phyloP scores from a whole-genome alignment of 129 eudicot genomes.

The Lactuca saligna region DNA sequence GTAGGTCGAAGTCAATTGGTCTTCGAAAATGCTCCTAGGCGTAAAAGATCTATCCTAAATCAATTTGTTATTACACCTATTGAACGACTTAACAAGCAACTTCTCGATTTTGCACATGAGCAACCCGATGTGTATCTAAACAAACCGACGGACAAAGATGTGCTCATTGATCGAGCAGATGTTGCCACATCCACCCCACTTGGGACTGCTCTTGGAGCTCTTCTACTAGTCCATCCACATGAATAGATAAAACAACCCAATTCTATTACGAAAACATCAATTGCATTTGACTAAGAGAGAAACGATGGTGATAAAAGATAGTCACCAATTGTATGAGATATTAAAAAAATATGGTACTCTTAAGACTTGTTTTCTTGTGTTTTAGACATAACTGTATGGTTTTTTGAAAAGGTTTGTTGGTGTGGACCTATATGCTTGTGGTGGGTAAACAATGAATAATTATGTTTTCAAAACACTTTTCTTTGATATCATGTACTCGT shows the following conservation, averaged over 20 bases:
- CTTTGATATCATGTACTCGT: too few relatives aligned
- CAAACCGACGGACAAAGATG: not conserved
- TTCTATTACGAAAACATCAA: not conserved
- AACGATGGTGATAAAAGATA: not conserved
- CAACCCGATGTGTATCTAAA: not conserved
- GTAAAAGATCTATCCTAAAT: constrained; percentile 27
- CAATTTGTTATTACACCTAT: constrained; percentile 18
- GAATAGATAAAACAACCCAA: not conserved
- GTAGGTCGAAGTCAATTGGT: not conserved
- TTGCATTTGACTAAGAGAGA: not conserved
- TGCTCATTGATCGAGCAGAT: constrained; percentile 5
- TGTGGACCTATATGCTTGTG: too few relatives aligned
- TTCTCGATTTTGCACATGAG: constrained; percentile 13
- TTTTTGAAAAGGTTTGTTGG: too few relatives aligned
- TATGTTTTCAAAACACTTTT: too few relatives aligned
- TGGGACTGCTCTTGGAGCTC: constrained; percentile 34
- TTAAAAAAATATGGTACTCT: not conserved
- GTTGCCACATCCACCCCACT: not conserved
- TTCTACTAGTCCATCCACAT: constrained; percentile 9
- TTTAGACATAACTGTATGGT: too few relatives aligned
- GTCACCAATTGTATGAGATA: constrained; percentile 3
- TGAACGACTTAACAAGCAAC: constrained; percentile 26
- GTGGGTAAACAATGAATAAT: too few relatives aligned
- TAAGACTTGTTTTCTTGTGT: too few relatives aligned
- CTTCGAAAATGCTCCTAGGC: constrained; percentile 24